Conservation (phyloP, 176 grass and related monocot species). For the Themeda triandra region DNA sequence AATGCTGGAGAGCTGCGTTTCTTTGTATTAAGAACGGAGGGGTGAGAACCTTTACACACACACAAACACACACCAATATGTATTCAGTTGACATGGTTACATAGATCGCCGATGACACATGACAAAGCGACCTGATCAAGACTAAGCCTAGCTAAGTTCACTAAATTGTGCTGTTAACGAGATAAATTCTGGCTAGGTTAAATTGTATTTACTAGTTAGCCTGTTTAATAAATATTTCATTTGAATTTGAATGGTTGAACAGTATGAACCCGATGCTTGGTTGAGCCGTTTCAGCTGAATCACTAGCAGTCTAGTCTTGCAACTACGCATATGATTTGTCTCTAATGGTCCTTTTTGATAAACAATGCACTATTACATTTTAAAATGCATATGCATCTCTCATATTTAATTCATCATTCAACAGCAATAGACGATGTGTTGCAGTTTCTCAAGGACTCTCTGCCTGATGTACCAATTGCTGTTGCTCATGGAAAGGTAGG, state of each 20-base stretch:
- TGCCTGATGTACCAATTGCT: conserved; percentile 63
- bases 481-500: conserved; percentile 88
- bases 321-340: background rate
- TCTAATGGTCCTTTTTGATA: background rate
- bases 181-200: background rate
- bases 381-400: conserved; percentile 20
- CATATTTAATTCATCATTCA: conserved; percentile 37
- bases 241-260: background rate
- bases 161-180: background rate
- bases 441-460: conserved; percentile 64
- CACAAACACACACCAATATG: background rate
- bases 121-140: background rate
- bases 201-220: background rate
- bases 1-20: background rate
- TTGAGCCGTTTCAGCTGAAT: background rate
- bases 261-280: background rate
- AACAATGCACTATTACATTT: background rate
- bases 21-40: background rate
- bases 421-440: conserved; percentile 82
- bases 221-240: background rate
- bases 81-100: background rate
- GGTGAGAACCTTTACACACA: background rate
- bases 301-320: background rate
- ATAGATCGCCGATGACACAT: background rate
- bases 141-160: background rate